phyloP scores from a whole-genome alignment of 352 stramenopile species.

The Pythium oligandrum region DNA sequence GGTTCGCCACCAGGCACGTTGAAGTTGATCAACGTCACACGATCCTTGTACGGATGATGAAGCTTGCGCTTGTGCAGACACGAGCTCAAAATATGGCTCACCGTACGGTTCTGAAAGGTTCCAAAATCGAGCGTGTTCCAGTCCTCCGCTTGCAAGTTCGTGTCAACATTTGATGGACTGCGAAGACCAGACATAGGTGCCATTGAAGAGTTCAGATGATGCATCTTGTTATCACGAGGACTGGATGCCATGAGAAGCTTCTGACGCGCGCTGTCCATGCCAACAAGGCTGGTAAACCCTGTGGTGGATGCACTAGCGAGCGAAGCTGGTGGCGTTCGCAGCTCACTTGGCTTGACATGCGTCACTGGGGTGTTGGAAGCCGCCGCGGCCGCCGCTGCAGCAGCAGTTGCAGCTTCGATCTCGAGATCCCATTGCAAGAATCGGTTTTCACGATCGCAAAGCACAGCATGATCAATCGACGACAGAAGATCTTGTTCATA shows the following conservation, averaged over 20 bases:
- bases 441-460: constrained; percentile 79
- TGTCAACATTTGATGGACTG: constrained; percentile 72
- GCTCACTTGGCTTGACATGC: background rate
- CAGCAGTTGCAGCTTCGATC: constrained; percentile 29
- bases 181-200: constrained; percentile 1
- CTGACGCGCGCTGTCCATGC: constrained; percentile 6
- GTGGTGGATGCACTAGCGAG: background rate
- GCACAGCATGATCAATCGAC: constrained; percentile 72
- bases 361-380: constrained; percentile 6
- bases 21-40: constrained; percentile 81
- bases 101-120: constrained; percentile 78
- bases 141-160: constrained; percentile 45
- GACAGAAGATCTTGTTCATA: constrained; percentile 69
- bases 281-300: background rate
- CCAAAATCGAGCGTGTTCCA: constrained; percentile 77
- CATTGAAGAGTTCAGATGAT: background rate
- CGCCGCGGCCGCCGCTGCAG: constrained; percentile 26
- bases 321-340: constrained; percentile 12
- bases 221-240: constrained; percentile 40
- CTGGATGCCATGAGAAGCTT: constrained; percentile 44
- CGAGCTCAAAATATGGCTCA: constrained; percentile 80
- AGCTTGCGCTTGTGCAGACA: constrained; percentile 82
- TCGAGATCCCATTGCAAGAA: constrained; percentile 76
- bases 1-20: constrained; percentile 43
- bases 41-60: constrained; percentile 81